phyloP scores from a whole-genome alignment of 352 stramenopile species.

The Pythium brachiatum region DNA sequence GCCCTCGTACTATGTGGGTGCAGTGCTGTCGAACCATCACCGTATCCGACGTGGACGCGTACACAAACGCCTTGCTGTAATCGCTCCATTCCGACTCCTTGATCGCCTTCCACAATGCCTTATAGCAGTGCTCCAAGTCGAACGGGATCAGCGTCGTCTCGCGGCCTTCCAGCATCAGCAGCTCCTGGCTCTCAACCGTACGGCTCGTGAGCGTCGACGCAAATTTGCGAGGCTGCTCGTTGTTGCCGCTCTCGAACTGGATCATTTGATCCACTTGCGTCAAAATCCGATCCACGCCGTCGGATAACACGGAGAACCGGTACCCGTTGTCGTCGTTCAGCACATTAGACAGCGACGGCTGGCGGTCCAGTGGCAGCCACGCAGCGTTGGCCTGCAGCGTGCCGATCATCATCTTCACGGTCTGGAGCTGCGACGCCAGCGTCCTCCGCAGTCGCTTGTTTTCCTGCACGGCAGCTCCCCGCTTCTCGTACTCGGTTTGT shows the following conservation, averaged over 20 bases:
- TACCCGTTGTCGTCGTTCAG: slow-evolving; percentile 4
- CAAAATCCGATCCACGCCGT: background rate
- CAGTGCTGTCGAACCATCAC: background rate
- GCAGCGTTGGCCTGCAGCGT: background rate
- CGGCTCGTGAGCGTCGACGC: background rate
- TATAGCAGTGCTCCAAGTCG: background rate
- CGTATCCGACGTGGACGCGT: background rate
- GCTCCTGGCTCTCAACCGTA: background rate
- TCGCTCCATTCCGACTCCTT: background rate
- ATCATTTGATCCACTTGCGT: background rate
- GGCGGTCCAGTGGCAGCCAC: background rate
- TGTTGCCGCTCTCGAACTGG: background rate
- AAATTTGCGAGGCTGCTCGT: background rate
- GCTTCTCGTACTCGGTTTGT: background rate
- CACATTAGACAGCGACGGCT: background rate
- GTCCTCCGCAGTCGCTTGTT: background rate
- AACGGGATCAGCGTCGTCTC: background rate
- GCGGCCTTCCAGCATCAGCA: background rate
- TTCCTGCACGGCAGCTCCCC: background rate
- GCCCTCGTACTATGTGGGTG: background rate
- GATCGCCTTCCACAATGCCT: background rate
- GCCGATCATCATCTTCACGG: background rate
- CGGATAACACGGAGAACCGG: slow-evolving; percentile 3
- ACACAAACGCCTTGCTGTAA: background rate
- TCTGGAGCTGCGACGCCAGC: background rate